A percentile compares a stretch with the other conserved stretches of the same genome.
phyloP scores from a whole-genome alignment of 2,329 filamentous ascomycete genomes.

The Pestalotiopsis sp. region DNA sequence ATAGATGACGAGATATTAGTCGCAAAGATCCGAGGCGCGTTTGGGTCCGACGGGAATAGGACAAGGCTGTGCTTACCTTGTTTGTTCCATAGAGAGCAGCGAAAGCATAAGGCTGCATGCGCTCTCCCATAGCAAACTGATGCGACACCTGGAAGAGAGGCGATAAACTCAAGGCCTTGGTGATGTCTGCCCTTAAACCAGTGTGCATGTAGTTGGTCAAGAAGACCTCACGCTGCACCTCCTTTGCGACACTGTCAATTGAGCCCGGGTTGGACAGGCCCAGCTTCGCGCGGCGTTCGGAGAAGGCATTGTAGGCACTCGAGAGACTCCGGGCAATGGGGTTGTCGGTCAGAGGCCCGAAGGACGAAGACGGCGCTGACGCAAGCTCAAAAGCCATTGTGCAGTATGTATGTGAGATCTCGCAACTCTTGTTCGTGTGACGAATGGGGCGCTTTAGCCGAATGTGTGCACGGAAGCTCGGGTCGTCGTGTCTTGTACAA shows the following conservation, averaged over 20 bases:
- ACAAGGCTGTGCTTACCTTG: slow-evolving; percentile 64
- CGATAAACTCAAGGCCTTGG: slow-evolving; percentile 91
- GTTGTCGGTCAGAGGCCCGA: slow-evolving; percentile 74
- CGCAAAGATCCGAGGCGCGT: neutral
- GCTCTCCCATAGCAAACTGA: slow-evolving; percentile 92
- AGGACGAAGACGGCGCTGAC: slow-evolving; percentile 48
- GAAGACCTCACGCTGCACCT: slow-evolving; percentile 95
- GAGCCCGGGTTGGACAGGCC: slow-evolving; percentile 91
- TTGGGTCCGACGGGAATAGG: neutral
- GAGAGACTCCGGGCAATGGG: slow-evolving; percentile 69
- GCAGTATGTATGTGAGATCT: slow-evolving; percentile 26
- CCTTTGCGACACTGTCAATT: slow-evolving; percentile 84
- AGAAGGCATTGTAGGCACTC: slow-evolving; percentile 81
- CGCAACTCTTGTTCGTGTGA: neutral
- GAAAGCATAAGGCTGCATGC: slow-evolving; percentile 92
- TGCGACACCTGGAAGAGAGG: slow-evolving; percentile 98
- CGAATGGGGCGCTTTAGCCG: neutral
- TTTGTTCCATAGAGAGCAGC: slow-evolving; percentile 91
- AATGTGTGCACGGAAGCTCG: slow-evolving; percentile 29
- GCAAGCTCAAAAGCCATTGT: slow-evolving; percentile 51
- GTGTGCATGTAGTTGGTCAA: slow-evolving; percentile 97
- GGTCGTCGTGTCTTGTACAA: slow-evolving; percentile 15
- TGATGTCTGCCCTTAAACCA: slow-evolving; percentile 92
- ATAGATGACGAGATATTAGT: neutral
- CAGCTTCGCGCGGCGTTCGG: slow-evolving; percentile 82